phyloP scores from a whole-genome alignment of 192 early-diverging fungal genomes.

The Backusella circina region DNA sequence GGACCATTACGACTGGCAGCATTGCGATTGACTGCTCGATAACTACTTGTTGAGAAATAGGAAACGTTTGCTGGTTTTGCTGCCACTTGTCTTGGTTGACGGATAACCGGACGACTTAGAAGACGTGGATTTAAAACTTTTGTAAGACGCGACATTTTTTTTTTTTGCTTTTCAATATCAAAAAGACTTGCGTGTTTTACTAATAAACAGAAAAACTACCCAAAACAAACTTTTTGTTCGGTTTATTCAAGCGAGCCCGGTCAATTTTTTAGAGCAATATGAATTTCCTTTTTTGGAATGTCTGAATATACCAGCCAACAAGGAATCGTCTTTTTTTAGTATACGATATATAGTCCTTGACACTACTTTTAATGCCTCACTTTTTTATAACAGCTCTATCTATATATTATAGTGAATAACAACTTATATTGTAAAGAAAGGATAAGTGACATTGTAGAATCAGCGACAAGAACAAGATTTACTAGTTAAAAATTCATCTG shows the following conservation, averaged over 20 bases:
- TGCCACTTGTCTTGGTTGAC: not conserved
- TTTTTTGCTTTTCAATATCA: not conserved
- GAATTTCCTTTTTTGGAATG: not conserved
- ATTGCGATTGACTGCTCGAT: not conserved
- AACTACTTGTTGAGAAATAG: not conserved
- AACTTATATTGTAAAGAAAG: too few relatives aligned
- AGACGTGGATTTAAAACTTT: not conserved
- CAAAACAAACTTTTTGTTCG: not conserved
- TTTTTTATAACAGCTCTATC: too few relatives aligned
- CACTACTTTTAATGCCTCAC: too few relatives aligned
- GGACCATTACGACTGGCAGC: not conserved
- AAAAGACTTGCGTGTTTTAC: not conserved
- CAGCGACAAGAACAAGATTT: too few relatives aligned
- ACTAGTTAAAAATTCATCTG: too few relatives aligned
- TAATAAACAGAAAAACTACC: too few relatives aligned
- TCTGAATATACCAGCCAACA: not conserved
- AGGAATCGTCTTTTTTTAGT: too few relatives aligned
- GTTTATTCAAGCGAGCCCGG: not conserved
- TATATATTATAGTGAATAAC: too few relatives aligned
- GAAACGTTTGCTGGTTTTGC: not conserved
- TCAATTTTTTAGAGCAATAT: not conserved
- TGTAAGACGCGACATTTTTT: not conserved
- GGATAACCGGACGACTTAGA: not conserved
- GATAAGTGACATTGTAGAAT: too few relatives aligned
- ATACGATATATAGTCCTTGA: too few relatives aligned